Evolutionary conservation across 257 asterid species (phyloP).

Genomic region (Solanum clarkiae): DNA sequence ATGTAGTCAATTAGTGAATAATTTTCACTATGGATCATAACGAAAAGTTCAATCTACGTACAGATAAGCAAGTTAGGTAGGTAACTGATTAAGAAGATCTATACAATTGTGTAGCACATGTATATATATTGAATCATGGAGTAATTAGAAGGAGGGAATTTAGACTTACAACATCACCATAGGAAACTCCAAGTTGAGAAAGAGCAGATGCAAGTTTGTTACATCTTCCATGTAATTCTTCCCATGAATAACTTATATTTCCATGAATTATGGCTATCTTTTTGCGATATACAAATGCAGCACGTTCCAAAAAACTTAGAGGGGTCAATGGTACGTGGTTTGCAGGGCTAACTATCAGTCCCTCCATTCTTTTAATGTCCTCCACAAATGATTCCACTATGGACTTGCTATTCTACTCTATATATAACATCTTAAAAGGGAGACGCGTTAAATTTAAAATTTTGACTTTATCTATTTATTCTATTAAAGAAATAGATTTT

Average conservation of each 20-base stretch:
- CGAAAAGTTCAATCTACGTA: background rate
- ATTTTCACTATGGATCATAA: background rate
- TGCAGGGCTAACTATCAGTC: background rate
- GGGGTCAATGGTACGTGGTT: constrained; percentile 21
- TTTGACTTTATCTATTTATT: background rate
- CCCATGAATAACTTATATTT: constrained; percentile 8
- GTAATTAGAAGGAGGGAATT: background rate
- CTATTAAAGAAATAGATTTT: no score
- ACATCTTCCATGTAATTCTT: constrained; percentile 21
- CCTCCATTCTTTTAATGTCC: background rate
- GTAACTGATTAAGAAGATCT: no score
- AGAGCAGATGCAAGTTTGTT: constrained; percentile 23
- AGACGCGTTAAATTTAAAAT: background rate
- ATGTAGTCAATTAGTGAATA: no score
- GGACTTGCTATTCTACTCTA: background rate
- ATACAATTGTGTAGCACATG: background rate
- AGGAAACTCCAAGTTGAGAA: constrained; percentile 10
- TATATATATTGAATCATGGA: background rate
- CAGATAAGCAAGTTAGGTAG: no score
- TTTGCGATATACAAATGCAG: constrained; percentile 18
- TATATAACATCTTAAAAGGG: background rate
- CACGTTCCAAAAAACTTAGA: constrained; percentile 19
- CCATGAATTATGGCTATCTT: constrained; percentile 14
- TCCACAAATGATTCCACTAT: background rate
- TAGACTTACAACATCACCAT: constrained; percentile 20